Conservation (phyloP, 768 basidiomycete species). For the Hemileccinum impolitum region DNA sequence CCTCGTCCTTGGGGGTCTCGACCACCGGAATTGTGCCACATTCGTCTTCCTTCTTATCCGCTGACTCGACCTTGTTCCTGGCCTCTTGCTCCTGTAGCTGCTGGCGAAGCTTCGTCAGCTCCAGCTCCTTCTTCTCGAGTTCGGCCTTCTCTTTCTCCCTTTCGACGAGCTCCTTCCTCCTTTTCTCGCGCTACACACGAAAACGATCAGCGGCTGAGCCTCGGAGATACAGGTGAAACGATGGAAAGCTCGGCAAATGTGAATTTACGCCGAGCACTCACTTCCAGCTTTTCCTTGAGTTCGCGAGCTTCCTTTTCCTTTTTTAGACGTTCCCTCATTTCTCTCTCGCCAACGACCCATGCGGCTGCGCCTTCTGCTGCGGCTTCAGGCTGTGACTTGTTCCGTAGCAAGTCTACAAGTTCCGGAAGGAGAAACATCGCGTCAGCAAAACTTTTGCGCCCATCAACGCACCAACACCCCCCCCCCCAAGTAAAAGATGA, state of each 20-base stretch:
- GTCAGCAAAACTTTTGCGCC: slow-evolving; percentile 27
- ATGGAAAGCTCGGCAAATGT: slow-evolving; percentile 18
- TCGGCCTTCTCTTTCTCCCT: slow-evolving; percentile 61
- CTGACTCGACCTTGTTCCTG: slow-evolving; percentile 41
- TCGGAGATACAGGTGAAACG: slow-evolving; percentile 2
- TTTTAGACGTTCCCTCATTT: slow-evolving; percentile 68
- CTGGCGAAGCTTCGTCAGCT: slow-evolving; percentile 51
- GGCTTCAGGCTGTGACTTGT: slow-evolving; percentile 78
- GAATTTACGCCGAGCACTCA: slow-evolving; percentile 36
- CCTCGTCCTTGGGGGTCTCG: slow-evolving; percentile 24
- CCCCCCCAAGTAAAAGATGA: slow-evolving; percentile 17
- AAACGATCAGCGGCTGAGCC: slow-evolving; percentile 5
- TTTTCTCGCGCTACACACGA: slow-evolving; percentile 38
- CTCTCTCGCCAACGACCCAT: slow-evolving; percentile 76
- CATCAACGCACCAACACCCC: slow-evolving; percentile 23
- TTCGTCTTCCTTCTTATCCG: slow-evolving; percentile 43
- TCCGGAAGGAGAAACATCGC: neutral
- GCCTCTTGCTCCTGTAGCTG: slow-evolving; percentile 53
- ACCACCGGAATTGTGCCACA: slow-evolving; percentile 1
- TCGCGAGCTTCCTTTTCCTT: slow-evolving; percentile 73
- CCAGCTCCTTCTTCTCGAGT: slow-evolving; percentile 62
- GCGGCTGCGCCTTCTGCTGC: slow-evolving; percentile 62
- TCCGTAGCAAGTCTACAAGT: slow-evolving; percentile 66
- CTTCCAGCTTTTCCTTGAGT: slow-evolving; percentile 62
- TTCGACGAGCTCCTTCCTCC: slow-evolving; percentile 39